Percentiles rank a stretch among this genome's conserved stretches.
These are phyloP conservation scores for Chaetomiaceae sp. DNA, from an alignment of 2,329 filamentous ascomycete genomes.

Conservation along the genomic window DNA sequence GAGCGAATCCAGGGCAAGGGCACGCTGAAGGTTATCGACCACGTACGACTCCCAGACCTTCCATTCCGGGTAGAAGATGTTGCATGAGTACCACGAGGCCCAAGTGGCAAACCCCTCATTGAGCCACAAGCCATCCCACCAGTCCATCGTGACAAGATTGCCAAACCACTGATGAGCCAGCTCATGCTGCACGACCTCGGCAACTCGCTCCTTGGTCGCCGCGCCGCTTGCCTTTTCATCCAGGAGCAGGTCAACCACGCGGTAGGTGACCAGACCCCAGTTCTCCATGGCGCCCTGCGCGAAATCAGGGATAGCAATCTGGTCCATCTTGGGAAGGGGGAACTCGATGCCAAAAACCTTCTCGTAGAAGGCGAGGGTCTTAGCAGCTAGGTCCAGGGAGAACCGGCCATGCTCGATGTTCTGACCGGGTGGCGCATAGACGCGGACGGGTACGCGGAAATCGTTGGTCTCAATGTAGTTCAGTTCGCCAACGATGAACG, in stretches of 20 bases:
- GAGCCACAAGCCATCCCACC: conserved; percentile 88
- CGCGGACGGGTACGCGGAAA: conserved; percentile 86
- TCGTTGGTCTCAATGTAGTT: conserved; percentile 89
- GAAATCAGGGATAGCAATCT: conserved; percentile 94
- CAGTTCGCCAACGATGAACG: conserved; percentile 90
- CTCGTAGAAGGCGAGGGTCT: conserved; percentile 90
- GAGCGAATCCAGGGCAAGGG: conserved; percentile 81
- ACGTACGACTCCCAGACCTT: conserved; percentile 97
- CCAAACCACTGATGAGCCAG: conserved; percentile 92
- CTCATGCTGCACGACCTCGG: conserved; percentile 94
- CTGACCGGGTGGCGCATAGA: conserved; percentile 88
- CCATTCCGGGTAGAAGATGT: conserved; percentile 95
- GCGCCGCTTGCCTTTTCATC: conserved; percentile 91
- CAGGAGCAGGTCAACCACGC: conserved; percentile 82
- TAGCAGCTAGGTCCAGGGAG: conserved; percentile 82
- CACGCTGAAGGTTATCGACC: conserved; percentile 84
- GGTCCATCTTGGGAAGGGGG: conserved; percentile 90
- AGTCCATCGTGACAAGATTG: conserved; percentile 89
- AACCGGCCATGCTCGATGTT: conserved; percentile 89
- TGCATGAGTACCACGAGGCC: conserved; percentile 85
- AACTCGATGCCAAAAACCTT: conserved; percentile 87
- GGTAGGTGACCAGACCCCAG: conserved; percentile 94
- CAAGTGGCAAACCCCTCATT: conserved; percentile 90
- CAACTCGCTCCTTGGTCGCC: conserved; percentile 84
- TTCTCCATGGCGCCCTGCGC: conserved; percentile 97